These are phyloP conservation scores for Aureobasidium sp. DNA, from an alignment of 2,329 filamentous ascomycete genomes.

Conservation along the genomic window DNA sequence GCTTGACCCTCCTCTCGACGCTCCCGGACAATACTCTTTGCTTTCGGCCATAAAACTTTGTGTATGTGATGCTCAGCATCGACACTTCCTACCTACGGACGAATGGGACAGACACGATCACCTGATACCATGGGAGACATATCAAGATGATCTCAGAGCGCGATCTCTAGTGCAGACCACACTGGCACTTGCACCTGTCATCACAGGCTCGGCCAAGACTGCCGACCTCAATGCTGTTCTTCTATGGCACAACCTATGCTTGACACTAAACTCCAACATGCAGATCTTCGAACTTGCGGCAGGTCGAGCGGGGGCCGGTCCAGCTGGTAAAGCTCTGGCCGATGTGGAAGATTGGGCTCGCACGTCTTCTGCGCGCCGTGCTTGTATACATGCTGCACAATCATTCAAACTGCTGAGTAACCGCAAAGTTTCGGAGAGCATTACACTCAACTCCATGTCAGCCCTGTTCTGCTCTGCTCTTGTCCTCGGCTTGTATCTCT, in stretches of 20 bases:
- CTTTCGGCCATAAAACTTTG: constrained; percentile 17
- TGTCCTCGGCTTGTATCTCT: constrained; percentile 45
- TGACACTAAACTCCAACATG: constrained; percentile 44
- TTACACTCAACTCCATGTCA: constrained; percentile 43
- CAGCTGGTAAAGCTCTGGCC: constrained; percentile 41
- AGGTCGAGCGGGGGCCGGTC: constrained; percentile 39
- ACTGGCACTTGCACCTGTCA: constrained; percentile 31
- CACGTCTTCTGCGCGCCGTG: constrained; percentile 42
- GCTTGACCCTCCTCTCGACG: constrained; percentile 14
- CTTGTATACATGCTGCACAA: constrained; percentile 45
- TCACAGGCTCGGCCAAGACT: constrained; percentile 34
- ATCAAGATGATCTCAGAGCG: constrained; percentile 41
- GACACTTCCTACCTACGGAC: constrained; percentile 16
- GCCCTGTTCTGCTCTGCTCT: constrained; percentile 45
- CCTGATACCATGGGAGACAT: constrained; percentile 30
- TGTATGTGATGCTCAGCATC: constrained; percentile 17
- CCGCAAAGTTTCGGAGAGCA: constrained; percentile 44
- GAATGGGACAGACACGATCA: constrained; percentile 17
- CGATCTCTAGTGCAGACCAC: constrained; percentile 31
- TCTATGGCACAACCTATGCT: constrained; percentile 47
- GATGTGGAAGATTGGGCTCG: constrained; percentile 45
- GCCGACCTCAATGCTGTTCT: constrained; percentile 43
- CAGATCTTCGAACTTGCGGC: constrained; percentile 47
- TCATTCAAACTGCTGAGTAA: constrained; percentile 45
- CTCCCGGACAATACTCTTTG: constrained; percentile 14